Conservation (phyloP, 192 early-diverging fungal species). For the Linderina pennispora region DNA sequence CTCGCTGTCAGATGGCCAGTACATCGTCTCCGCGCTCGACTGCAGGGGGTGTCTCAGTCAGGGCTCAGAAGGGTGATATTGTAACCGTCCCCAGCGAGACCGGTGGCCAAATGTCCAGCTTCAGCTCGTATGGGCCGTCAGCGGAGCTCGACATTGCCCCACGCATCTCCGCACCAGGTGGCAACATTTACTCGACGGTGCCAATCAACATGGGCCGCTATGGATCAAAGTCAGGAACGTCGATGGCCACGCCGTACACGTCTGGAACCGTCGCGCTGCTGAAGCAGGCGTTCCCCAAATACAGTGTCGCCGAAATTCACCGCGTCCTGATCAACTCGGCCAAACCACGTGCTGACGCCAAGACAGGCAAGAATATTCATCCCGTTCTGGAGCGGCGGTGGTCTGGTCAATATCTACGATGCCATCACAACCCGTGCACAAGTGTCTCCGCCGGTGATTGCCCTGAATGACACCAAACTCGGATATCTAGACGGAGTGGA, state of each 20-base stretch:
- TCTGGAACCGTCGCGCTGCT: slow-evolving; percentile 65
- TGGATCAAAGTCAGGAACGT: slow-evolving; percentile 60
- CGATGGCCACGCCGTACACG: slow-evolving; percentile 75
- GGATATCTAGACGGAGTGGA: neutral
- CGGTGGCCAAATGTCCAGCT: slow-evolving; percentile 50
- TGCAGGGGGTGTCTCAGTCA: neutral
- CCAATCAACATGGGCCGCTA: slow-evolving; percentile 39
- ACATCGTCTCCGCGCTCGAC: slow-evolving; percentile 12
- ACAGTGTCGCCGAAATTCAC: slow-evolving; percentile 10
- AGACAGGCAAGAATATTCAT: slow-evolving; percentile 16
- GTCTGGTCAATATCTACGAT: slow-evolving; percentile 64
- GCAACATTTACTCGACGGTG: slow-evolving; percentile 60
- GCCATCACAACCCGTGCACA: slow-evolving; percentile 50
- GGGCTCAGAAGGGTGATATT: slow-evolving; percentile 22
- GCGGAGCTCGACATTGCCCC: slow-evolving; percentile 57
- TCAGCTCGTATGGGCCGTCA: slow-evolving; percentile 62
- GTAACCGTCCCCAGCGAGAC: slow-evolving; percentile 13
- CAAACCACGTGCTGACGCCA: slow-evolving; percentile 39
- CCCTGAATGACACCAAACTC: slow-evolving; percentile 38
- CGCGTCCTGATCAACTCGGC: slow-evolving; percentile 50
- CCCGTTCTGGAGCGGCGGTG: slow-evolving; percentile 57
- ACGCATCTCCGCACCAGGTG: slow-evolving; percentile 60
- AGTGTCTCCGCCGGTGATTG: slow-evolving; percentile 53
- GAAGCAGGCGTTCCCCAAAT: slow-evolving; percentile 46
- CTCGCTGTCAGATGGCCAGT: slow-evolving; percentile 29